Base-by-base conservation (phyloP, 805 yeast genomes). In the Yamadazyma endophytica region DNA sequence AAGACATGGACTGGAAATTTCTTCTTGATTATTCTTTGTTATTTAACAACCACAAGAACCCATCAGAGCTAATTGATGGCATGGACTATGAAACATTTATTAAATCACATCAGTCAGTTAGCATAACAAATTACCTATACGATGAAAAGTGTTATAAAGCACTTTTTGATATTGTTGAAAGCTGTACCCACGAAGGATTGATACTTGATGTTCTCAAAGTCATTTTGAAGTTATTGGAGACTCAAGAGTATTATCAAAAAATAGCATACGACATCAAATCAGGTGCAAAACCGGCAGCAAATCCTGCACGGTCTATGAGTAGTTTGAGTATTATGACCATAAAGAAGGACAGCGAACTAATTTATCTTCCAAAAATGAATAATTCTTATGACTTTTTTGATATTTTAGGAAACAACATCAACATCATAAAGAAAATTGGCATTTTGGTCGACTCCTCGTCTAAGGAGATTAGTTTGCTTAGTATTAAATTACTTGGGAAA, bases 391-490 rank as follows among this genome's bases (percentile, higher is more conserved):
- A 82, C 3, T 83, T 84, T 42, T 77, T 68, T 46, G 94, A 86
- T 47, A 80, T 89, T 0, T 59, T 89, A 6, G 57, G 84, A 15
- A 77, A 79, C 52, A 74, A 83, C 39, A 57, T 88, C n/a, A 74
- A 87, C 0, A 59, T 83, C 7, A 69, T 89, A 14, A 84, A 85
- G 0, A 83, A 83, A 40, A 52, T 88, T 26, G 82, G 92, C 0
- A 56, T 88, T 12, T 86, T 85, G 47, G 77, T 82, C 30, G 87
- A 94, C 1, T 61, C 78, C 1, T 51, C 68, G 4, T 65, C 77
- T 35, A 39, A 58, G 7, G 45, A 56, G 1, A 58, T 88, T 19
- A 79, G 92, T 0, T 54, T 60, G 1, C 49, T 57, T 3, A 63
- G 90, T 0, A 51, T 88, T 12, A 49, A 60, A 9, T 63, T 87